Base-by-base conservation (phyloP, 2,329 filamentous ascomycete genomes). In the Fusarium illudens region DNA sequence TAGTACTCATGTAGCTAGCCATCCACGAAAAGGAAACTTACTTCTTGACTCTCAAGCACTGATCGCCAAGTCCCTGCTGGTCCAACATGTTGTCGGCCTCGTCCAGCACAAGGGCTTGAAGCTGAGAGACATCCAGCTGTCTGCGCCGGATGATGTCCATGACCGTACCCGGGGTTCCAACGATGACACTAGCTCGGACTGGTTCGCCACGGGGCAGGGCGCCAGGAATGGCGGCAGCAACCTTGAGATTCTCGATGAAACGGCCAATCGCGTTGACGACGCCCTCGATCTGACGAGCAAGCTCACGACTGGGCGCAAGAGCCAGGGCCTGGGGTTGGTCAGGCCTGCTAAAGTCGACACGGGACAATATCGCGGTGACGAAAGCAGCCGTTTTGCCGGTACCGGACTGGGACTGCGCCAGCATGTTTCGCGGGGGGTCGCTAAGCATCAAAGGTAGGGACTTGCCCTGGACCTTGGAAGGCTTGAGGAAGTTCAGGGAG, bases 31-130 rank as follows among this genome's bases (percentile, higher is more conserved):
- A n/a, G n/a, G 10, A 3, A 17, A 54, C 75, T 66, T 81, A 96
- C 93, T 81, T 80, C 83, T 96, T 97, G 72, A 97, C 93, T 71
- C 94, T 90, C 73, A 94, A 87, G 79, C 95, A 98, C 81, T 99
- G 96, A 62, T 98, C 96, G 54, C 96, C 96, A 58, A 99, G 85
- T 53, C 96, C 95, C 80, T 97, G 93, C 80, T 95, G 91, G 76
- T 98, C 96, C 63, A 99, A 84, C 96, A 99, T 99, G 82, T 97
- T 98, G 82, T 99, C 96, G 60, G 96, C 96, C 82, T 99, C 96
- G 75, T 99, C 96, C 55, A 99, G 86, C 58, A 97, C 95, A 64
- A 99, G 86, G 9, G 97, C 87, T 78, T 89, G 92, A 71, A 99
- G 84, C 60, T 89, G 81, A 17, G 86, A 87, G 0, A 89, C 80